These are phyloP conservation scores for Macroventuria anomochaeta DNA, from an alignment of 2,329 filamentous ascomycete species.

Conservation along the genomic window DNA sequence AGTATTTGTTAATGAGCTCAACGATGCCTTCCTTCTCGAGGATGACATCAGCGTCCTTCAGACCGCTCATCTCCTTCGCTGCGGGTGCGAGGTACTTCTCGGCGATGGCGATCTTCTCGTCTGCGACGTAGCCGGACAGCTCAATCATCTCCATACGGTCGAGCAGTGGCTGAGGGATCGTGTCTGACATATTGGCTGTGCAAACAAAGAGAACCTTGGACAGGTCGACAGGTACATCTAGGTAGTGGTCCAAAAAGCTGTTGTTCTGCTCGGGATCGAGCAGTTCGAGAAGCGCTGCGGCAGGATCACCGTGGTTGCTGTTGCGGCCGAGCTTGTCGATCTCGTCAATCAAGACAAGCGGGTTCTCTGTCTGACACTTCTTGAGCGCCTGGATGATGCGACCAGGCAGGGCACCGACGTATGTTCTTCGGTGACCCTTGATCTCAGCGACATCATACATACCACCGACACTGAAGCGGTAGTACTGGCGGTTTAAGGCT, in stretches of 20 bases:
- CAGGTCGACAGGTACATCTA: conserved; percentile 96
- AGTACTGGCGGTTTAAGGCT: conserved; percentile 94
- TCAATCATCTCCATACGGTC: conserved; percentile 99
- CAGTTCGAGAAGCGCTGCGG: conserved; percentile 89
- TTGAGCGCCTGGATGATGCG: conserved; percentile 98
- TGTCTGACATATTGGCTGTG: conserved; percentile 98
- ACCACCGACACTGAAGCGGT: conserved; percentile 96
- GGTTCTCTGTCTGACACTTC: conserved; percentile 99
- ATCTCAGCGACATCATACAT: conserved; percentile 98
- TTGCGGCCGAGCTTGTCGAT: conserved; percentile 97
- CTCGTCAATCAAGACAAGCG: conserved; percentile 93
- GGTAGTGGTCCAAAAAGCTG: conserved; percentile 97
- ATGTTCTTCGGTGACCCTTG: conserved; percentile 95
- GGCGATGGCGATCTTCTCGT: conserved; percentile 99
- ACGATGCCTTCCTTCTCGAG: conserved; percentile 87
- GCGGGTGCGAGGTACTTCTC: conserved; percentile 90
- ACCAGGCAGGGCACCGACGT: conserved; percentile 92
- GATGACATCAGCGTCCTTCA: conserved; percentile 90
- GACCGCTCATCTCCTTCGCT: conserved; percentile 90
- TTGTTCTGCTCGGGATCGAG: conserved; percentile 97
- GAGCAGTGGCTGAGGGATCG: conserved; percentile 89
- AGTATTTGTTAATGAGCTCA: conserved; percentile 98
- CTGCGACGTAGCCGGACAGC: conserved; percentile 92
- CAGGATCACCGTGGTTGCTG: conserved; percentile 88
- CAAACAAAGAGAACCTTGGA: conserved; percentile 98